Base-by-base conservation (phyloP, 225 moss, liverwort and hornwort species). In the Ulota crispa region DNA sequence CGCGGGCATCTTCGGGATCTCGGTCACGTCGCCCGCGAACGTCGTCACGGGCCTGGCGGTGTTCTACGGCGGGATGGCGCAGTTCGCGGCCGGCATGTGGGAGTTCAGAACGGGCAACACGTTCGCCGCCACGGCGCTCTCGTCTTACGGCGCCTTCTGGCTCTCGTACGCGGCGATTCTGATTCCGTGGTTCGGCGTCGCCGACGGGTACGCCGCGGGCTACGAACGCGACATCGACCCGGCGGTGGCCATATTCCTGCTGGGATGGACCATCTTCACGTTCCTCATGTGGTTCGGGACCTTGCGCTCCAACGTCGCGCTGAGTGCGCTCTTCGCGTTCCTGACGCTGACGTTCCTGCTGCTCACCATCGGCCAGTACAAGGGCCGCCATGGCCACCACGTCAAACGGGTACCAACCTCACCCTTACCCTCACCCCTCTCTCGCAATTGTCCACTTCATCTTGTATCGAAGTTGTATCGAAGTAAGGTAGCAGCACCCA, bases 21-120 rank as follows among this genome's bases (percentile, higher is more conserved):
- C 78, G 14, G 77, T 76, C 20, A 36, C 78, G 0, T 27, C 88
- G 12, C 92, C 91, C 0, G 0, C 78, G 0, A 85, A 87, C 81
- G 86, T 87, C 8, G 85, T 95, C 2, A 53, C 72, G 1, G 95
- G 95, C 0, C 23, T 93, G 36, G 95, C 93, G 3, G 0, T 89
- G 65, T 89, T 92, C 36, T 93, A 93, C 60, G 95, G 93, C 3
- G 95, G 93, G 0, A 0, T 93, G 0, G 76, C 85, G 3, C 95
- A 91, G 73, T 3, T 89, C 3, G 47, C 90, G 21, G 93, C 95
- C 7, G 93, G 92, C 20, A 95, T 95, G 92, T 93, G 93, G 92
- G 95, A 91, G 80, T 93, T 95, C 87, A 74, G 26, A 56, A 78
- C 89, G 2, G 91, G 85, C 4, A 93, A 93, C 71, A 87, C 92